A percentile compares a stretch with the other conserved stretches of the same genome.
Evolutionary conservation across 352 stramenopile genomes (phyloP).

Genomic region (Thraustotheca clavata): DNA sequence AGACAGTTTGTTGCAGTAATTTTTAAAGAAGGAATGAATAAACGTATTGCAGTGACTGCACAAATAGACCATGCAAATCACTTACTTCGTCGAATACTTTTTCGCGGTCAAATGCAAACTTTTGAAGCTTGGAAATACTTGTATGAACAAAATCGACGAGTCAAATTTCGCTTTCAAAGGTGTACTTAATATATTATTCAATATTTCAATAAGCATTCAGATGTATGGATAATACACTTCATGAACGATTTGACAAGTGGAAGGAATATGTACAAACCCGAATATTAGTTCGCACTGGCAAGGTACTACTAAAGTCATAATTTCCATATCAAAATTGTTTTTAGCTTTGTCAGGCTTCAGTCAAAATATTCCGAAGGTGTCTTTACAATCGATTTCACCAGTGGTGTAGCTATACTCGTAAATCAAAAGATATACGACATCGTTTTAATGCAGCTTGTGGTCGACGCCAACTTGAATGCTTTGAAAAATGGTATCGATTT

Average conservation of each 20-base stretch:
- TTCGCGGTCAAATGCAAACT: neutral
- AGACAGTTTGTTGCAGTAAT: neutral
- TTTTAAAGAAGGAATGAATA: neutral
- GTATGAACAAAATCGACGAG: neutral
- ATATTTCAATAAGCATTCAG: neutral
- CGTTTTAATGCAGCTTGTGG: neutral
- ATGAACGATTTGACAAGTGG: constrained; percentile 5
- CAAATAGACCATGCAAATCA: neutral
- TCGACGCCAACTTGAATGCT: neutral
- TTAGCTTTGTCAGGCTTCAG: constrained; percentile 17
- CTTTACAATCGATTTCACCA: constrained; percentile 11
- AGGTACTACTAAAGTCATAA: constrained; percentile 1
- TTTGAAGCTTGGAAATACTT: constrained; percentile 11
- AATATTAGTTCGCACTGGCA: constrained; percentile 11
- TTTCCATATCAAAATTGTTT: neutral
- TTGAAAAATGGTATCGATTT: neutral
- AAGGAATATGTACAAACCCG: constrained; percentile 2
- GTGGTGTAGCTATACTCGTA: neutral
- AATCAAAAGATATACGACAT: neutral
- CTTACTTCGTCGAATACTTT: constrained; percentile 1
- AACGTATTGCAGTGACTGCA: neutral
- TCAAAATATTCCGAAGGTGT: constrained; percentile 13
- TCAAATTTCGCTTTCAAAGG: neutral
- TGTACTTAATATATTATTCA: neutral
- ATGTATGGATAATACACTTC: neutral